Percentiles rank a stretch among this genome's conserved stretches.
Evolutionary conservation across 2,329 filamentous ascomycete species (phyloP).

Genomic region (Neophaeococcomyces mojaviensis): DNA sequence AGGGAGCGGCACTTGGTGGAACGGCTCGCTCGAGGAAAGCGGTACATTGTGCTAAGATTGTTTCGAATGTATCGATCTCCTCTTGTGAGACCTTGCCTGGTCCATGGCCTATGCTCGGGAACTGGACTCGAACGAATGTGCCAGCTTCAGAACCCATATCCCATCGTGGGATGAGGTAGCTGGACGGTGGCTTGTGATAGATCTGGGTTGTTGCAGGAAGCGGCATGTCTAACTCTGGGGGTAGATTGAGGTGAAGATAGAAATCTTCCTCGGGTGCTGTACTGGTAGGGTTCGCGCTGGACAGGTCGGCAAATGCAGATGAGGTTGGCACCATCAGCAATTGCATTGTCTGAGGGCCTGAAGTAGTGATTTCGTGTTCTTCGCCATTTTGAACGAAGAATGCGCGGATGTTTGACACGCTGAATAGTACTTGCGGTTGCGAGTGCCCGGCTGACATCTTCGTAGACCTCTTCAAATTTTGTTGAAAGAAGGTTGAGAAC

Average conservation of each 20-base stretch:
- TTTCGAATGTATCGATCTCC: slow-evolving; percentile 93
- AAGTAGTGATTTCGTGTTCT: slow-evolving; percentile 73
- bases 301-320: slow-evolving; percentile 55
- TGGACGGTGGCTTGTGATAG: slow-evolving; percentile 86
- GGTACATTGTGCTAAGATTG: slow-evolving; percentile 94
- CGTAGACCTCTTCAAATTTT: too few relatives aligned
- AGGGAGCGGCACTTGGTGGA: slow-evolving; percentile 48
- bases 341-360: slow-evolving; percentile 83
- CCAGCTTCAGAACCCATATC: slow-evolving; percentile 81
- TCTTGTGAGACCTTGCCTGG: slow-evolving; percentile 65
- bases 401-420: slow-evolving; percentile 73
- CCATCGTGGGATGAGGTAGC: slow-evolving; percentile 93
- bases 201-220: slow-evolving; percentile 94
- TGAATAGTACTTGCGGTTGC: slow-evolving; percentile 49
- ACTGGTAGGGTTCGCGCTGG: slow-evolving; percentile 50
- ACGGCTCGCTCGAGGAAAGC: slow-evolving; percentile 82
- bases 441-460: slow-evolving; percentile 39
- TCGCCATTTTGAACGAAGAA: slow-evolving; percentile 86
- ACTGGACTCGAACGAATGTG: slow-evolving; percentile 88
- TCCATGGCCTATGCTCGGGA: slow-evolving; percentile 65
- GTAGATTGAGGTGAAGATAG: slow-evolving; percentile 90
- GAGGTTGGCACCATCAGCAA: slow-evolving; percentile 92
- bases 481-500: neutral
- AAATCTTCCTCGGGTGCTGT: slow-evolving; percentile 73
- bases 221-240: slow-evolving; percentile 87